Evolutionary conservation across 2,329 filamentous ascomycete species (phyloP).

Genomic region (Botrytis sinoallii): DNA sequence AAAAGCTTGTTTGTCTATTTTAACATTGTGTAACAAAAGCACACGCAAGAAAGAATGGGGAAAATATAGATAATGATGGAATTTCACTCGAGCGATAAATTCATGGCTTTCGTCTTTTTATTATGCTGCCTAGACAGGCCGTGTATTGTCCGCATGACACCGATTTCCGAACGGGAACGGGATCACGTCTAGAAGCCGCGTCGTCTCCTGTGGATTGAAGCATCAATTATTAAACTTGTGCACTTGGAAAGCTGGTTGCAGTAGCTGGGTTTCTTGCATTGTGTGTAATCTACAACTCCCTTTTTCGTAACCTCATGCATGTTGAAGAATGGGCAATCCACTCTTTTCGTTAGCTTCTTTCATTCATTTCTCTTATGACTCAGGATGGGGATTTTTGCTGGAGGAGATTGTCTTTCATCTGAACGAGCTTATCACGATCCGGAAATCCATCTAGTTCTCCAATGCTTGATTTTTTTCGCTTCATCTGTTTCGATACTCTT

Average conservation of each 20-base stretch:
- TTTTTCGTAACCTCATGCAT: too few relatives aligned
- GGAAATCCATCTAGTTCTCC: not conserved
- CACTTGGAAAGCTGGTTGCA: not conserved
- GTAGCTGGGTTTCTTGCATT: too few relatives aligned
- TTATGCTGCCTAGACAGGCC: not conserved
- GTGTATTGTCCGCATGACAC: not conserved
- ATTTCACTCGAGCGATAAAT: not conserved
- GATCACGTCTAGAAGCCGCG: not conserved
- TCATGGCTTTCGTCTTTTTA: not conserved
- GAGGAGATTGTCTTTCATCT: not conserved
- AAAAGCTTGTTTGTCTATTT: not conserved
- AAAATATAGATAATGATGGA: not conserved
- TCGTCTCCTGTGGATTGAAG: not conserved
- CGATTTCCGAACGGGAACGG: not conserved
- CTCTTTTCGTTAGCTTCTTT: not conserved
- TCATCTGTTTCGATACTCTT: not conserved
- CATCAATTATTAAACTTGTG: not conserved
- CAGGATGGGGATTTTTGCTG: not conserved
- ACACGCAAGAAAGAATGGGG: not conserved
- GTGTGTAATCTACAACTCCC: too few relatives aligned
- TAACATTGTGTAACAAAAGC: not conserved
- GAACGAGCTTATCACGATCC: not conserved
- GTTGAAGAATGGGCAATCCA: too few relatives aligned
- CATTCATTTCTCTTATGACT: not conserved
- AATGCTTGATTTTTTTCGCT: not conserved